phyloP scores from a whole-genome alignment of 306 rosid species.

The Luffa acutangula region DNA sequence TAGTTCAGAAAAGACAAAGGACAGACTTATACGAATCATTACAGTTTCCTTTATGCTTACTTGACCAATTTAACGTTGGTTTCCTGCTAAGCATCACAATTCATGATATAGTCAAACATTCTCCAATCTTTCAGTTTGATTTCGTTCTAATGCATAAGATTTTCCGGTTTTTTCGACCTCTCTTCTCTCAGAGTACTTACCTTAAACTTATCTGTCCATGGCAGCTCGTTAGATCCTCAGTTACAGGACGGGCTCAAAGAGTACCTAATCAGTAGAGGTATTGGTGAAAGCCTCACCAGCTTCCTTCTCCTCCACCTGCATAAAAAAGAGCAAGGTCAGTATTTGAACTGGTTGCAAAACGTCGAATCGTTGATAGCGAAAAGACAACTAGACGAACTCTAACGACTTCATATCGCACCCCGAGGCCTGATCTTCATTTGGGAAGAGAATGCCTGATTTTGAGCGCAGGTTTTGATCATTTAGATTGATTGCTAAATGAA shows the following conservation, averaged over 20 bases:
- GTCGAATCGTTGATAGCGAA: constrained; percentile 32
- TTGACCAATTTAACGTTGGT: not conserved
- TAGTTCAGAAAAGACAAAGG: not conserved
- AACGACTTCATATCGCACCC: not conserved
- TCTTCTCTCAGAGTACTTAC: not conserved
- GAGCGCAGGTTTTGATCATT: not conserved
- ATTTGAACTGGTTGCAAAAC: constrained; percentile 58
- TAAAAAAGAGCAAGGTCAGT: constrained; percentile 58
- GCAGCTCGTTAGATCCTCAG: constrained; percentile 39
- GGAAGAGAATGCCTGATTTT: not conserved
- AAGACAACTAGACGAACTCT: not conserved
- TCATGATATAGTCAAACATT: not conserved
- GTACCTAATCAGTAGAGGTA: constrained; percentile 51
- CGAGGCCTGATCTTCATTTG: not conserved
- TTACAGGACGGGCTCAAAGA: constrained; percentile 42
- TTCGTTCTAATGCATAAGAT: not conserved
- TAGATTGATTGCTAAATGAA: not conserved
- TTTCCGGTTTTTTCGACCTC: not conserved
- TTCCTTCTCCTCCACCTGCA: constrained; percentile 59
- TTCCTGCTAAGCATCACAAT: not conserved
- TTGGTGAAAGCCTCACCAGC: constrained; percentile 43
- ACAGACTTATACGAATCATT: not conserved
- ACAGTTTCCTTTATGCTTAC: not conserved
- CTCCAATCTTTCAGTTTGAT: not conserved
- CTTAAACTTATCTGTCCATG: not conserved